Conservation (phyloP, 768 basidiomycete species). For the Collybia sp. region DNA sequence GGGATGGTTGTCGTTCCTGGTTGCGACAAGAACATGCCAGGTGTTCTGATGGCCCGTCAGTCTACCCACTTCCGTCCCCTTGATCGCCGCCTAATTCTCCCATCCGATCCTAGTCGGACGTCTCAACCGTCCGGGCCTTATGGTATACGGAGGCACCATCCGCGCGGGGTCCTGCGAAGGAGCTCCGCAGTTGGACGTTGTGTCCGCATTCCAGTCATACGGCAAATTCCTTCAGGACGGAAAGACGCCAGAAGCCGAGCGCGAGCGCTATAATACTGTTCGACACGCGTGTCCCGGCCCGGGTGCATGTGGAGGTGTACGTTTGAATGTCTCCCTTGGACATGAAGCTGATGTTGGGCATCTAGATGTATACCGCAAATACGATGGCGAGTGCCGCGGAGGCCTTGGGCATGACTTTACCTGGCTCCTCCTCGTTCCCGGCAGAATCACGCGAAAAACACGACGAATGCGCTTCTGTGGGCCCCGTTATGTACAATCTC, state of each 20-base stretch:
- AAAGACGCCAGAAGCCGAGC: slow-evolving; percentile 77
- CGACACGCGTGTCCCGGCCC: slow-evolving; percentile 96
- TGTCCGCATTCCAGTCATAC: slow-evolving; percentile 97
- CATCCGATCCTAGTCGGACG: slow-evolving; percentile 66
- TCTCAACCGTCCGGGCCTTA: slow-evolving; percentile 91
- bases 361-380: slow-evolving; percentile 95
- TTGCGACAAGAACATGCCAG: slow-evolving; percentile 99
- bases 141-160: slow-evolving; percentile 98
- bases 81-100: slow-evolving; percentile 15
- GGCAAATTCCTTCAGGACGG: slow-evolving; percentile 93
- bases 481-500: slow-evolving; percentile 80
- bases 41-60: slow-evolving; percentile 93
- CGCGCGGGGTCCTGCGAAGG: slow-evolving; percentile 90
- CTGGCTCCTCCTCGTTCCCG: slow-evolving; percentile 96
- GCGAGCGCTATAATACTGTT: slow-evolving; percentile 79
- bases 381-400: slow-evolving; percentile 98
- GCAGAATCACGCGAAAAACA: slow-evolving; percentile 89
- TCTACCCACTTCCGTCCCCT: slow-evolving; percentile 6
- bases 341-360: background rate
- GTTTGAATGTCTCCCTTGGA: slow-evolving; percentile 22
- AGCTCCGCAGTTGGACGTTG: slow-evolving; percentile 85
- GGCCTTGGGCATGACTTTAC: slow-evolving; percentile 92
- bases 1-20: slow-evolving; percentile 97
- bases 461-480: slow-evolving; percentile 77
- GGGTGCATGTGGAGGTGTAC: slow-evolving; percentile 94